Base-by-base conservation (phyloP, 2,329 filamentous ascomycete genomes). In the Clonostachys rosea region DNA sequence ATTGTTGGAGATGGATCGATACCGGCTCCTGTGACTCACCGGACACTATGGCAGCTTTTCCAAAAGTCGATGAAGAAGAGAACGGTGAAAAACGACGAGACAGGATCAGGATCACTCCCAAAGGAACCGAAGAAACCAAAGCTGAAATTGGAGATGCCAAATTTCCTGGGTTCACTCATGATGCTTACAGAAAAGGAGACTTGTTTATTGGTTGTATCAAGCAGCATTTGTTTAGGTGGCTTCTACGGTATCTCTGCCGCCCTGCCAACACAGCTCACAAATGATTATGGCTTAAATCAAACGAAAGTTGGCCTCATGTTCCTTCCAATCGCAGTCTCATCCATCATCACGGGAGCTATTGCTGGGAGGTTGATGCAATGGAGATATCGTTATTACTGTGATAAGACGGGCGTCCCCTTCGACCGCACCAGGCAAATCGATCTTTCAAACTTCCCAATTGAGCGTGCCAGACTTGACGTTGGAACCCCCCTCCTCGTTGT, bases 331-430 rank as follows among this genome's bases (percentile, higher is more conserved):
- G 76, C 76, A 1, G 63, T 57, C 5, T 77, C 76, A 2, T 75
- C 74, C n/a, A 64, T 75, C 12, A 56, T 70, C 2, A 68, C 75
- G 0, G 73, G 73, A 1, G 53, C 69, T 9, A 56, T 69, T 4
- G 67, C 68, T 4, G 83, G 86, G 1, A 71, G 73, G 3, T 53
- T 81, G 2, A 74, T 88, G 35, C 86, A 89, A 60, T 76, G 75
- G 65, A 89, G 87, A 60, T 91, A 83, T 59, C 72, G 75, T 2
- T 78, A 84, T 7, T 70, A 81, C 46, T 79, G 81, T 2, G 59
- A 60, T 10, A 64, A 61, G 2, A 59, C 78, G 1, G 75, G 75
- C 5, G 61, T 83, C n/a, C 53, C 66, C 0, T 66, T 82, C 45
- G 70, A 69, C 44, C 71, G 68, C 52, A 73, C 69, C 42, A 71